A percentile compares a stretch with the other conserved stretches of the same genome.
These are phyloP conservation scores for Coemansia sp. DNA, from an alignment of 192 early-diverging fungal species.

Conservation along the genomic window DNA sequence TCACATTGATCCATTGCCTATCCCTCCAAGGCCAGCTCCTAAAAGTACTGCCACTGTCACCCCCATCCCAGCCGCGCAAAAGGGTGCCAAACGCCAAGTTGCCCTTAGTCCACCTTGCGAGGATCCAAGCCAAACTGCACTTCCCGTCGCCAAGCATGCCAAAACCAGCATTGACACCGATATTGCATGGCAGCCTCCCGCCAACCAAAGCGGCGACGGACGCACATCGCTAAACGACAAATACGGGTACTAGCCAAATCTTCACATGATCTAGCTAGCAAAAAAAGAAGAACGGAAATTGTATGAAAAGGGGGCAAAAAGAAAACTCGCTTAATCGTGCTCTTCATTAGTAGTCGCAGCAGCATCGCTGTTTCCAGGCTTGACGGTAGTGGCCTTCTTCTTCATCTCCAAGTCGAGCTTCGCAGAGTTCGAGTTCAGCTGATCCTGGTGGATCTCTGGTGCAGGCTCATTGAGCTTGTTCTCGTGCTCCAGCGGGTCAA, in stretches of 20 bases:
- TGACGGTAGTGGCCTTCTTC: constrained; percentile 35
- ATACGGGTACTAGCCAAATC: constrained; percentile 32
- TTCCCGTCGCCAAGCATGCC: not conserved
- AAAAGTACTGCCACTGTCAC: not conserved
- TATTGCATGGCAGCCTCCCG: constrained; percentile 38
- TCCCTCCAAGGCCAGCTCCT: not conserved
- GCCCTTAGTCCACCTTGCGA: constrained; percentile 14
- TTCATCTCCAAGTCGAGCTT: constrained; percentile 29
- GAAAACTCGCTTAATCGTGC: constrained; percentile 12
- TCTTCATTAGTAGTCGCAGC: constrained; percentile 7
- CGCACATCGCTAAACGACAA: constrained; percentile 47
- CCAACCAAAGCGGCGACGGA: constrained; percentile 43
- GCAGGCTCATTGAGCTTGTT: constrained; percentile 54
- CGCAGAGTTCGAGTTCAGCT: constrained; percentile 38
- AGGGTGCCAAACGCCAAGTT: constrained; percentile 6
- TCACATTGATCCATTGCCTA: not conserved
- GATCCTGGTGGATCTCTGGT: constrained; percentile 49
- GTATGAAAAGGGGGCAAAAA: not conserved
- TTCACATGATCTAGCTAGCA: not conserved
- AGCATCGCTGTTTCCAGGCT: not conserved
- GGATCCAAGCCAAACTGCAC: not conserved
- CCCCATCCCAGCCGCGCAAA: not conserved
- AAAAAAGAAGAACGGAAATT: constrained; percentile 1
- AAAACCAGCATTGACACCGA: not conserved
- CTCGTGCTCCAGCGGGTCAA: constrained; percentile 53